These are phyloP conservation scores for Aureobasidium sp. DNA, from an alignment of 2,329 filamentous ascomycete species.

Conservation along the genomic window DNA sequence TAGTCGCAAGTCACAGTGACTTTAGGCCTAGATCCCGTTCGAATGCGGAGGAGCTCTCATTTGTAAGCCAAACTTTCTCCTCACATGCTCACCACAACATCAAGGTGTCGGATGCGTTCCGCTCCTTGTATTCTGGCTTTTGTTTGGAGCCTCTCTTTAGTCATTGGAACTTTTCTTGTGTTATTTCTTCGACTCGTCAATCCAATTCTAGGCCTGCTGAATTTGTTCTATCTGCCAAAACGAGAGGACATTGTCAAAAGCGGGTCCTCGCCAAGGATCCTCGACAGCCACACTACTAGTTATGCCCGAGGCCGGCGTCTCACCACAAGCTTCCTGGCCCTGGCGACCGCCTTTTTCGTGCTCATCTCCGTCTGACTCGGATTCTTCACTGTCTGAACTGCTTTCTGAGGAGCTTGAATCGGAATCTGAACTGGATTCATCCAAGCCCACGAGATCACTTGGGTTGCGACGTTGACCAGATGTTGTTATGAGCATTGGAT, in stretches of 20 bases:
- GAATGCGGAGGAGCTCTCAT: conserved; percentile 7
- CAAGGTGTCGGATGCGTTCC: conserved; percentile 2
- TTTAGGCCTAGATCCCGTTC: neutral
- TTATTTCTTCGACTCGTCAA: neutral
- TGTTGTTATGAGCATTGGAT: conserved; percentile 13
- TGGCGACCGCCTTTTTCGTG: neutral
- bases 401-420: neutral
- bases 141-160: neutral
- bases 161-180: neutral
- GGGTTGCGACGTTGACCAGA: conserved; percentile 11
- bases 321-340: neutral
- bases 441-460: neutral
- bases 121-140: neutral
- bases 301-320: neutral
- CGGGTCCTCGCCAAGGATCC: conserved; percentile 1
- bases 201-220: neutral
- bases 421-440: neutral
- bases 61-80: conserved; percentile 10
- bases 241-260: conserved; percentile 9
- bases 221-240: neutral
- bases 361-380: neutral
- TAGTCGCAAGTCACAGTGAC: neutral
- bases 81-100: neutral
- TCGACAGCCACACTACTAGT: neutral
- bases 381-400: neutral